phyloP scores from a whole-genome alignment of 352 stramenopile genomes.

The Salisapilia sapeloensis region DNA sequence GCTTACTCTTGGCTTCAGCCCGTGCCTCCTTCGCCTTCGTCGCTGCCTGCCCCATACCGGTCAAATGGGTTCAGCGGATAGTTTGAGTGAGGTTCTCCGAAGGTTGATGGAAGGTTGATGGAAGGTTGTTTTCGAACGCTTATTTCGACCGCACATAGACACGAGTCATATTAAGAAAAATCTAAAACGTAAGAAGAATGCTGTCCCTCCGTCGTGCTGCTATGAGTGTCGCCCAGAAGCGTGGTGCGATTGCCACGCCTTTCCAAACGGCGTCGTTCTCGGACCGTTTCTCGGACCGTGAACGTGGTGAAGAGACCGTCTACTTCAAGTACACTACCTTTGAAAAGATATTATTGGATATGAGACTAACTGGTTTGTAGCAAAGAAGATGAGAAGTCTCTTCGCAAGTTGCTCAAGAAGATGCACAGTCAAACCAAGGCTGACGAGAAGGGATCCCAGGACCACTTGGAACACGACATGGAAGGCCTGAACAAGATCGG shows the following conservation, averaged over 20 bases:
- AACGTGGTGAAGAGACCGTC: slow-evolving; percentile 49
- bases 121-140: no score
- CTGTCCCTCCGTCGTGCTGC: slow-evolving; percentile 43
- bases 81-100: no score
- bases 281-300: slow-evolving; percentile 40
- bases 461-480: slow-evolving; percentile 62
- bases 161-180: no score
- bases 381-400: slow-evolving; percentile 76
- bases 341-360: background rate
- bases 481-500: slow-evolving; percentile 55
- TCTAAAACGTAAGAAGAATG: no score
- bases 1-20: slow-evolving; percentile 57
- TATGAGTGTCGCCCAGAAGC: slow-evolving; percentile 19
- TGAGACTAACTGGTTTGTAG: slow-evolving; percentile 9
- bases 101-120: no score
- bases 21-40: slow-evolving; percentile 52
- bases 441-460: slow-evolving; percentile 41
- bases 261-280: slow-evolving; percentile 26
- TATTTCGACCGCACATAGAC: no score
- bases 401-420: slow-evolving; percentile 79
- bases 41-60: slow-evolving; percentile 35
- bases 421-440: slow-evolving; percentile 68
- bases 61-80: no score
- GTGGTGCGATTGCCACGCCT: slow-evolving; percentile 18
- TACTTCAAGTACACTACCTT: slow-evolving; percentile 69